phyloP scores from a whole-genome alignment of 2,329 filamentous ascomycete species.

The Clonostachys rosea region DNA sequence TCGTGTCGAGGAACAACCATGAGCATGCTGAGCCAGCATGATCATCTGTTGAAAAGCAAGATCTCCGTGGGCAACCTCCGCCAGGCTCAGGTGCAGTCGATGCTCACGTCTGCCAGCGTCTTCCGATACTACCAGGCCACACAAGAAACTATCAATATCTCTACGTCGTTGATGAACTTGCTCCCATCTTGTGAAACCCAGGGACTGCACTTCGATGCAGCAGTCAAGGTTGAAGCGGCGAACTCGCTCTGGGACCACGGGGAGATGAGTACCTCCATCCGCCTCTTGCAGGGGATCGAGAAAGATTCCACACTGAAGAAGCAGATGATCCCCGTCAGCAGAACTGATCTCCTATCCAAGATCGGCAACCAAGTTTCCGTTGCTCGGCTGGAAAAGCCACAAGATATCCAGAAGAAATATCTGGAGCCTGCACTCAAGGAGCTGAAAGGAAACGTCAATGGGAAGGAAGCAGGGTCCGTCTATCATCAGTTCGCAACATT shows the following conservation, averaged over 20 bases:
- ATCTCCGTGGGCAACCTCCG: constrained; percentile 61
- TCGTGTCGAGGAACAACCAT: constrained; percentile 81
- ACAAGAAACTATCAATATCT: constrained; percentile 82
- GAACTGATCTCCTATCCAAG: constrained; percentile 78
- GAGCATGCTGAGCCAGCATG: constrained; percentile 70
- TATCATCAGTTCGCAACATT: constrained; percentile 95
- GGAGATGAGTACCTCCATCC: constrained; percentile 83
- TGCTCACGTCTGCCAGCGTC: constrained; percentile 70
- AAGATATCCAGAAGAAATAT: constrained; percentile 83
- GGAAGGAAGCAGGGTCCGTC: constrained; percentile 76
- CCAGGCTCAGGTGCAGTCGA: constrained; percentile 69
- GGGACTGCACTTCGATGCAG: constrained; percentile 73
- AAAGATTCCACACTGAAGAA: constrained; percentile 53
- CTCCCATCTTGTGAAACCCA: constrained; percentile 63
- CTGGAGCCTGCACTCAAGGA: constrained; percentile 80
- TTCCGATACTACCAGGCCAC: constrained; percentile 76
- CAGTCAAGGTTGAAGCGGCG: constrained; percentile 76
- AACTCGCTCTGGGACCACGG: constrained; percentile 93
- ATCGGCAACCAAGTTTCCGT: constrained; percentile 86
- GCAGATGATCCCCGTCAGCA: constrained; percentile 68
- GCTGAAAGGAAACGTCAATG: constrained; percentile 62
- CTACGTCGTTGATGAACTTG: constrained; percentile 77
- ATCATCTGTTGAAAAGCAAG: constrained; percentile 55
- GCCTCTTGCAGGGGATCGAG: constrained; percentile 76
- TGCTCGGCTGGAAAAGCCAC: constrained; percentile 85